Percentiles rank a stretch among this genome's conserved stretches.
Conservation (phyloP, 352 stramenopile species). For the Phytophthora citrophthora region DNA sequence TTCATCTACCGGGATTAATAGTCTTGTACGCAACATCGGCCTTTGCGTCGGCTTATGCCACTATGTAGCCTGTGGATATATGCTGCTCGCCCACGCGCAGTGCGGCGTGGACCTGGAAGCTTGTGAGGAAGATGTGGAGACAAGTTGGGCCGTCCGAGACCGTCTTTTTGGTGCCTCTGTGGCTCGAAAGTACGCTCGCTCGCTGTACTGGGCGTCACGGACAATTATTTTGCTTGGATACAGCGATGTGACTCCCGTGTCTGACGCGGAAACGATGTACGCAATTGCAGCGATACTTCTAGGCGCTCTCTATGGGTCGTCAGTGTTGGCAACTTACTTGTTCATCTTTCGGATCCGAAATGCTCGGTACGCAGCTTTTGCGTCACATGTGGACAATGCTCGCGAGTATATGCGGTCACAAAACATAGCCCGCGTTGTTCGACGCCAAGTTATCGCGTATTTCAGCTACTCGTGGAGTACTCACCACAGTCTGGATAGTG, state of each 20-base stretch:
- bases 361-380: conserved; percentile 55
- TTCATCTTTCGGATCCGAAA: conserved; percentile 82
- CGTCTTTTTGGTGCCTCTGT: conserved; percentile 50
- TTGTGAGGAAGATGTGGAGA: conserved; percentile 53
- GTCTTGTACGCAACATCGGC: conserved; percentile 48
- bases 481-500: conserved; percentile 70
- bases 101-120: conserved; percentile 63
- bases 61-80: conserved; percentile 74
- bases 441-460: conserved; percentile 64
- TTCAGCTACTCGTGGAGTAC: conserved; percentile 74
- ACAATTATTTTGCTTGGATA: conserved; percentile 73
- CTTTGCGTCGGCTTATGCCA: conserved; percentile 51
- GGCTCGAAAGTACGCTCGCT: conserved; percentile 60
- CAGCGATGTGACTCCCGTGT: conserved; percentile 72
- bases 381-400: conserved; percentile 72
- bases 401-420: conserved; percentile 78
- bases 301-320: conserved; percentile 62
- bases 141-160: conserved; percentile 70
- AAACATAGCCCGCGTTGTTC: conserved; percentile 54
- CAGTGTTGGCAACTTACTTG: conserved; percentile 67
- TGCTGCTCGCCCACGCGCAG: conserved; percentile 64
- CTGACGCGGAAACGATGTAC: conserved; percentile 63
- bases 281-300: conserved; percentile 52
- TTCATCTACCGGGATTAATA: conserved; percentile 69
- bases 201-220: conserved; percentile 67